These are phyloP conservation scores for Exophiala sideris DNA, from an alignment of 2,329 filamentous ascomycete genomes.

Conservation along the genomic window DNA sequence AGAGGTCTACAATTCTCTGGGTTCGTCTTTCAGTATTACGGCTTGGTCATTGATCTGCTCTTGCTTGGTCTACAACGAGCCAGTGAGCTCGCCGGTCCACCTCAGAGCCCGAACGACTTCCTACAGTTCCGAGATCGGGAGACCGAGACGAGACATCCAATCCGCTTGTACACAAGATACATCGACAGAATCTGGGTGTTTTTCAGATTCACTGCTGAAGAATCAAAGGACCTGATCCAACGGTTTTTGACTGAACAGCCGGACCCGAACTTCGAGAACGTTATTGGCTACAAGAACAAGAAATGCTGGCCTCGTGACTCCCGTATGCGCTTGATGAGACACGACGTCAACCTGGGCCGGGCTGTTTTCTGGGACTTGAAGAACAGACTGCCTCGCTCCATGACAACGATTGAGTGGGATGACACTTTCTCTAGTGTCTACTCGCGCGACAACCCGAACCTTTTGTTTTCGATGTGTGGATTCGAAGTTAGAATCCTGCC, in stretches of 20 bases:
- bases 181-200: slow-evolving; percentile 99
- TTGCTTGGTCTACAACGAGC: slow-evolving; percentile 90
- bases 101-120: slow-evolving; percentile 93
- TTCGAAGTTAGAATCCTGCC: slow-evolving; percentile 96
- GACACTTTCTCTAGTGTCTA: slow-evolving; percentile 98
- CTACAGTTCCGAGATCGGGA: slow-evolving; percentile 92
- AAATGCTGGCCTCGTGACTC: slow-evolving; percentile 99
- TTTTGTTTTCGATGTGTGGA: slow-evolving; percentile 96
- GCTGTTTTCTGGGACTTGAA: slow-evolving; percentile 99
- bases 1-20: slow-evolving; percentile 96
- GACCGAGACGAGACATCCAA: slow-evolving; percentile 89
- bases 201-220: slow-evolving; percentile 87
- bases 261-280: slow-evolving; percentile 98
- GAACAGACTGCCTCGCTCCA: slow-evolving; percentile 87
- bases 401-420: slow-evolving; percentile 98
- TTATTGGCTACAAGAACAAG: slow-evolving; percentile 98
- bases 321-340: slow-evolving; percentile 95
- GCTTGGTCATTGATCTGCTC: slow-evolving; percentile 87
- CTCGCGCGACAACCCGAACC: slow-evolving; percentile 93
- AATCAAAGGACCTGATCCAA: slow-evolving; percentile 93
- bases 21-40: slow-evolving; percentile 99
- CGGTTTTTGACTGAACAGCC: slow-evolving; percentile 97
- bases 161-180: slow-evolving; percentile 95
- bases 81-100: slow-evolving; percentile 95
- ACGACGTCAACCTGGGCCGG: slow-evolving; percentile 95